Percentiles rank a stretch among this genome's conserved stretches.
Conservation (phyloP, 192 early-diverging fungal genomes). For the Entomortierella lignicola region DNA sequence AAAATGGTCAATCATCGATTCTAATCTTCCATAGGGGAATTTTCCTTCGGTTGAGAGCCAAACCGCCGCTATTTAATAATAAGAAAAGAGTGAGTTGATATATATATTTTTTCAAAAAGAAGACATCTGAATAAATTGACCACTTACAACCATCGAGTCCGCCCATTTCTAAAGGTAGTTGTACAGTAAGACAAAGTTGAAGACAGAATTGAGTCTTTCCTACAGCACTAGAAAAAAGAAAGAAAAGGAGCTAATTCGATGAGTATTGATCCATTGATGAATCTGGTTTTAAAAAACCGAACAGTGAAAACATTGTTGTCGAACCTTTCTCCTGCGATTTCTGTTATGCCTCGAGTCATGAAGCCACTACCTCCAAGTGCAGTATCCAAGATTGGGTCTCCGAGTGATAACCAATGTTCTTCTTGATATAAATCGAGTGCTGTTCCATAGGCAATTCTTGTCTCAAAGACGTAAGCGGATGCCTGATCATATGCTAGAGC, state of each 20-base stretch:
- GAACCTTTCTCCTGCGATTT: constrained; percentile 79
- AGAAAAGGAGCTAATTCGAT: too few relatives aligned
- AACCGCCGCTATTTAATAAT: constrained; percentile 54
- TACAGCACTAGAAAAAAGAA: constrained; percentile 61
- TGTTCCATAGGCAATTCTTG: constrained; percentile 40
- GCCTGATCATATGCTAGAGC: constrained; percentile 28
- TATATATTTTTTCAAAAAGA: not conserved
- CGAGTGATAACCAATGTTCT: constrained; percentile 58
- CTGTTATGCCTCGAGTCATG: constrained; percentile 69
- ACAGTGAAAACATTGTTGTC: not conserved
- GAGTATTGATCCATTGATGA: too few relatives aligned
- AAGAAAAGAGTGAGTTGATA: not conserved
- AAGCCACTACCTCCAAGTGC: constrained; percentile 69
- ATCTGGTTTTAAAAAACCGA: too few relatives aligned
- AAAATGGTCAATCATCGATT: constrained; percentile 56
- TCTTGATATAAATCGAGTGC: constrained; percentile 50
- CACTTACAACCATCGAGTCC: constrained; percentile 68
- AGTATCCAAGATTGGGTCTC: constrained; percentile 64
- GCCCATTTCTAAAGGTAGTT: constrained; percentile 67
- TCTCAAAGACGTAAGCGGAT: constrained; percentile 26
- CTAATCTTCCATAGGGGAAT: constrained; percentile 72
- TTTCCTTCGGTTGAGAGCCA: constrained; percentile 81
- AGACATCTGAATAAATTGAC: not conserved
- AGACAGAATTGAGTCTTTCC: constrained; percentile 92
- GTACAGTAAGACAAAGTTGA: constrained; percentile 80